These are phyloP conservation scores for Gynochthodes officinalis DNA, from an alignment of 257 asterid genomes.

Conservation along the genomic window DNA sequence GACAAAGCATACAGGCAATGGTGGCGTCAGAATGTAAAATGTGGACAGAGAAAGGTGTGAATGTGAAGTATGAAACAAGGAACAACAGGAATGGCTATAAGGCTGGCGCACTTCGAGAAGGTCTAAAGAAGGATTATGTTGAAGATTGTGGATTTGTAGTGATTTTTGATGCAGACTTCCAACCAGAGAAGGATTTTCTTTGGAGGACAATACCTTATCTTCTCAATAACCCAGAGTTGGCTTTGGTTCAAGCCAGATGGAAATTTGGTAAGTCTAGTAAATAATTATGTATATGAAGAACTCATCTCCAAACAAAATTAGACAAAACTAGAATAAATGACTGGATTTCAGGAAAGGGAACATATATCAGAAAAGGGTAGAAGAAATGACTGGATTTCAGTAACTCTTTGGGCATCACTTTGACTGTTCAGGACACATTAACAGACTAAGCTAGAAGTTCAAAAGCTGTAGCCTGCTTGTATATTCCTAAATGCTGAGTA, in stretches of 20 bases:
- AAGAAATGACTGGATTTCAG: not conserved
- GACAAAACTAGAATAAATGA: no score
- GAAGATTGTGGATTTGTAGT: no score
- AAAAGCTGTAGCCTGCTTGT: not conserved
- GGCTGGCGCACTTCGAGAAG: slow-evolving; percentile 88
- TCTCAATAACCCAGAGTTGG: no score
- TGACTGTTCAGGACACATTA: not conserved
- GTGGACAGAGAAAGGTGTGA: slow-evolving; percentile 69
- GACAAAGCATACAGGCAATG: slow-evolving; percentile 42
- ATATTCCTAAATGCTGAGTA: not conserved
- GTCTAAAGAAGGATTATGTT: no score
- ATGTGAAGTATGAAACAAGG: slow-evolving; percentile 72
- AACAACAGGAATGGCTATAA: slow-evolving; percentile 90
- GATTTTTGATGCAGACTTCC: no score
- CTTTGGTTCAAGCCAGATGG: no score
- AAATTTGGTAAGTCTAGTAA: slow-evolving; percentile 58
- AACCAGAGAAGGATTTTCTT: no score
- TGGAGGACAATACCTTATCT: no score
- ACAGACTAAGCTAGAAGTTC: not conserved
- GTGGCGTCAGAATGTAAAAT: slow-evolving; percentile 70
- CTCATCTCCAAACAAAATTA: not conserved
- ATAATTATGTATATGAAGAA: slow-evolving; percentile 3
- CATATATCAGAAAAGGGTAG: not conserved
- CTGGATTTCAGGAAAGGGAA: not conserved
- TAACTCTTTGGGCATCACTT: not conserved